These are phyloP conservation scores for Jatropha multifida DNA, from an alignment of 441 rosid genomes.

Conservation along the genomic window DNA sequence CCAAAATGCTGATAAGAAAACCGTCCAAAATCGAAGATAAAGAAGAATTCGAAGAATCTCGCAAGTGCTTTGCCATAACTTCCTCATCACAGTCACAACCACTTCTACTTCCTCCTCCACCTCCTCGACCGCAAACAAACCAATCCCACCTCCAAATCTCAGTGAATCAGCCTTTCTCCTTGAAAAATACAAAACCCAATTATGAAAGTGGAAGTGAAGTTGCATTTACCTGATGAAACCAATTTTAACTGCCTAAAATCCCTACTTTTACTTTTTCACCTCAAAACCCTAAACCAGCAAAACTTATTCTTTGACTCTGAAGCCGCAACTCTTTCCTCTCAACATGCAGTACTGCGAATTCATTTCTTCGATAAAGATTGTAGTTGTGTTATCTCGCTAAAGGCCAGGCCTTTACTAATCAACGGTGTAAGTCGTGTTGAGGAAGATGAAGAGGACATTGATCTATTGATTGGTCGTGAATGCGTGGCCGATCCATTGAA, in stretches of 20 bases:
- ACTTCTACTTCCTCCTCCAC: conserved; percentile 34
- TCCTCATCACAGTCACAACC: conserved; percentile 23
- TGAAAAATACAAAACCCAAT: not conserved
- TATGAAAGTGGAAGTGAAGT: conserved; percentile 85
- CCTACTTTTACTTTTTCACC: conserved; percentile 51
- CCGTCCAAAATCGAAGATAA: conserved; percentile 83
- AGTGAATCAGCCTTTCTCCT: conserved; percentile 63
- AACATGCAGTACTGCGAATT: conserved; percentile 63
- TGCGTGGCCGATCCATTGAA: conserved; percentile 47
- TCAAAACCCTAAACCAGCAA: conserved; percentile 59
- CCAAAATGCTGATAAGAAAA: conserved; percentile 77
- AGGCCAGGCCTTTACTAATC: conserved; percentile 52
- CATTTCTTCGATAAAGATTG: conserved; percentile 51
- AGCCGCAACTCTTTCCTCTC: conserved; percentile 46
- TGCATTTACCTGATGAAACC: conserved; percentile 47
- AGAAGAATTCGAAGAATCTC: conserved; percentile 77
- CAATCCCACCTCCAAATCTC: conserved; percentile 52
- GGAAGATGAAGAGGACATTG: conserved; percentile 78
- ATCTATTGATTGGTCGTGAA: conserved; percentile 32
- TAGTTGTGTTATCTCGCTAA: conserved; percentile 61
- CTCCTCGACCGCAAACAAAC: conserved; percentile 47
- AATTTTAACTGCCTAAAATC: conserved; percentile 45
- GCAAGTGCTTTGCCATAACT: conserved; percentile 31
- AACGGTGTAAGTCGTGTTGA: conserved; percentile 81
- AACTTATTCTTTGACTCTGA: conserved; percentile 72